These are phyloP conservation scores for Colletotrichum magnum DNA, from an alignment of 2,329 filamentous ascomycete genomes.

Conservation along the genomic window DNA sequence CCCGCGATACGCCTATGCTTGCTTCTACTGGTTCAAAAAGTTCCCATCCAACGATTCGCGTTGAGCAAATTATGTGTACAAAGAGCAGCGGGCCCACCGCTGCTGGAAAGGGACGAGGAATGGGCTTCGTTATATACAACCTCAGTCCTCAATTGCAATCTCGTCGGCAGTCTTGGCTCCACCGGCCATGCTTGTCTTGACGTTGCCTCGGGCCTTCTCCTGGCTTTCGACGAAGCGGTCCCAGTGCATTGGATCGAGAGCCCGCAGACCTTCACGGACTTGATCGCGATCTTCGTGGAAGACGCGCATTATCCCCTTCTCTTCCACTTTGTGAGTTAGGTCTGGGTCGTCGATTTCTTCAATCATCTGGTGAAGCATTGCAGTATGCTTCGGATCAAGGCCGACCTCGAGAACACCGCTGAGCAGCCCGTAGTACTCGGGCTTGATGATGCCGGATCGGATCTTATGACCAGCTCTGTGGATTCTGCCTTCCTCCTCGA, in stretches of 20 bases:
- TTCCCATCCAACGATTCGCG: slow-evolving; percentile 18
- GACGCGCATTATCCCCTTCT: slow-evolving; percentile 72
- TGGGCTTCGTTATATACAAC: neutral
- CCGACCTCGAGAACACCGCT: slow-evolving; percentile 64
- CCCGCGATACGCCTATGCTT: slow-evolving; percentile 39
- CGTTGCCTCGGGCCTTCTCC: slow-evolving; percentile 70
- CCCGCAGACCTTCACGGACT: slow-evolving; percentile 65
- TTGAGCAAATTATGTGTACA: slow-evolving; percentile 34
- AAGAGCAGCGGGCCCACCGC: slow-evolving; percentile 8
- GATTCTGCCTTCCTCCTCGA: slow-evolving; percentile 70
- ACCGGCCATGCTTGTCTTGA: slow-evolving; percentile 53
- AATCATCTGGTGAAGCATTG: slow-evolving; percentile 73
- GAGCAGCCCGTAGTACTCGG: slow-evolving; percentile 66
- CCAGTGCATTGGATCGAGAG: slow-evolving; percentile 77
- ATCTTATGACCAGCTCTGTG: slow-evolving; percentile 71
- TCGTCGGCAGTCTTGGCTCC: slow-evolving; percentile 52
- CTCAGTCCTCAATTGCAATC: slow-evolving; percentile 58
- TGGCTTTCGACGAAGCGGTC: slow-evolving; percentile 73
- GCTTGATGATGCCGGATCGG: slow-evolving; percentile 66
- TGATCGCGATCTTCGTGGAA: slow-evolving; percentile 72
- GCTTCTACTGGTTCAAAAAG: slow-evolving; percentile 27
- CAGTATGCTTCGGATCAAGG: slow-evolving; percentile 64
- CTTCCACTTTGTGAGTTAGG: slow-evolving; percentile 65
- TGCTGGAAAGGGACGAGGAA: neutral
- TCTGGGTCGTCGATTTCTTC: slow-evolving; percentile 74